These are phyloP conservation scores for Truncatella angustata DNA, from an alignment of 2,329 filamentous ascomycete genomes.

Conservation along the genomic window DNA sequence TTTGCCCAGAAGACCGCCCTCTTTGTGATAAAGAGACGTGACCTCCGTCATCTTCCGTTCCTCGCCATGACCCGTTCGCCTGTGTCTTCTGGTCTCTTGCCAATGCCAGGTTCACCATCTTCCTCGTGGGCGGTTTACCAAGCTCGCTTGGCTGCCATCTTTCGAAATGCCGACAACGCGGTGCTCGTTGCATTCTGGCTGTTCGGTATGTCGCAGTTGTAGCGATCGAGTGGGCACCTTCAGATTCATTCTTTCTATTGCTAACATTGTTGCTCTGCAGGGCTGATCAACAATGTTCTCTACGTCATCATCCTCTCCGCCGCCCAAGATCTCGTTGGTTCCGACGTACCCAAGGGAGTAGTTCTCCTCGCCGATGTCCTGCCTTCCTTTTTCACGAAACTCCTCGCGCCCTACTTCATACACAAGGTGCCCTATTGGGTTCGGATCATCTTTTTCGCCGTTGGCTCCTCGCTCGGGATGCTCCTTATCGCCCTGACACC, in stretches of 20 bases:
- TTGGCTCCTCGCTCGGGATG: conserved; percentile 81
- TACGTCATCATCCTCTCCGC: conserved; percentile 96
- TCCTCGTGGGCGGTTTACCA: conserved; percentile 75
- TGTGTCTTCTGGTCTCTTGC: conserved; percentile 37
- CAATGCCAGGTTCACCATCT: conserved; percentile 55
- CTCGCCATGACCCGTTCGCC: conserved; percentile 6
- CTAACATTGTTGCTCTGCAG: conserved; percentile 39
- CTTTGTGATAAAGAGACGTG: neutral
- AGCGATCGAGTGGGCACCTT: neutral
- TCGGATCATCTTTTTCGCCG: conserved; percentile 73
- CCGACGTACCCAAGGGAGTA: conserved; percentile 80
- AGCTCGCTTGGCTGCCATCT: conserved; percentile 60
- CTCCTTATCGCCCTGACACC: conserved; percentile 82
- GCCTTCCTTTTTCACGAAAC: conserved; percentile 84
- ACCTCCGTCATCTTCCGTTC: neutral
- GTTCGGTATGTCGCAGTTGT: conserved; percentile 62
- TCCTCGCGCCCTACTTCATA: conserved; percentile 91
- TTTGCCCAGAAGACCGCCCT: neutral
- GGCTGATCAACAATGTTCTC: conserved; percentile 93
- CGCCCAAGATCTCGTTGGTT: conserved; percentile 91
- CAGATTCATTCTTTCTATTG: no score
- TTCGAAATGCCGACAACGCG: conserved; percentile 66
- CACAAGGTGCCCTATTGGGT: conserved; percentile 77
- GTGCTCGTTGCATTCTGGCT: conserved; percentile 88
- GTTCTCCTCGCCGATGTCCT: conserved; percentile 92